Evolutionary conservation across 139 green algal species (phyloP).

Genomic region (Chlamydomonas sp.): DNA sequence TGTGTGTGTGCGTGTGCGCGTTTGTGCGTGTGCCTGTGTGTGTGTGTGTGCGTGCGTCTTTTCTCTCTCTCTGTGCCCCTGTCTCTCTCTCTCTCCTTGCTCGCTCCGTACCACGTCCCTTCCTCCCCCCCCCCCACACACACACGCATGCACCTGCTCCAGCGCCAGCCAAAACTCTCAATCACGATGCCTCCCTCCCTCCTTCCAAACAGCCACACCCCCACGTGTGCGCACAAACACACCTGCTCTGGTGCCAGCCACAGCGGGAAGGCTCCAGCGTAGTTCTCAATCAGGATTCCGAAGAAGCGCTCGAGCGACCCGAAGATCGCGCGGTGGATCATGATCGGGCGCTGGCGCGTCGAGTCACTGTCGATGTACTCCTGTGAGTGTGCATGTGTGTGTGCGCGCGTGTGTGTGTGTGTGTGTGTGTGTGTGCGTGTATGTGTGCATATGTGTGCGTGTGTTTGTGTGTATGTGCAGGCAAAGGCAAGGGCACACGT

Average conservation of each 20-base stretch:
- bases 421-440: neutral
- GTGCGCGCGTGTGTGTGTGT: conserved; percentile 55
- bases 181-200: too few species aligned
- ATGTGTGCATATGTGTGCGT: too few species aligned
- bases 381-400: too few species aligned
- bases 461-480: too few species aligned
- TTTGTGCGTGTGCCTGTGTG: too few species aligned
- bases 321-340: conserved; percentile 97
- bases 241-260: conserved; percentile 88
- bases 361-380: conserved; percentile 70
- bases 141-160: conserved; percentile 39
- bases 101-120: neutral
- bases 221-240: conserved; percentile 11
- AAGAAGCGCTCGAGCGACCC: conserved; percentile 86
- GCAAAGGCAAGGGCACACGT: neutral
- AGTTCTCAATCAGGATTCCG: conserved; percentile 97
- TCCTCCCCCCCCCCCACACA: neutral
- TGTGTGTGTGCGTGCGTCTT: too few species aligned
- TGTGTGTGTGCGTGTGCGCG: too few species aligned
- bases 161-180: conserved; percentile 40
- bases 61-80: too few species aligned
- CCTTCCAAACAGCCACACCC: neutral
- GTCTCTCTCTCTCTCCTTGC: neutral
- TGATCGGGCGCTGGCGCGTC: conserved; percentile 81
- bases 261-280: conserved; percentile 83